Evolutionary conservation across 1,139 yeast species (phyloP).

Genomic region (Cylindricascospora bacillispora): DNA sequence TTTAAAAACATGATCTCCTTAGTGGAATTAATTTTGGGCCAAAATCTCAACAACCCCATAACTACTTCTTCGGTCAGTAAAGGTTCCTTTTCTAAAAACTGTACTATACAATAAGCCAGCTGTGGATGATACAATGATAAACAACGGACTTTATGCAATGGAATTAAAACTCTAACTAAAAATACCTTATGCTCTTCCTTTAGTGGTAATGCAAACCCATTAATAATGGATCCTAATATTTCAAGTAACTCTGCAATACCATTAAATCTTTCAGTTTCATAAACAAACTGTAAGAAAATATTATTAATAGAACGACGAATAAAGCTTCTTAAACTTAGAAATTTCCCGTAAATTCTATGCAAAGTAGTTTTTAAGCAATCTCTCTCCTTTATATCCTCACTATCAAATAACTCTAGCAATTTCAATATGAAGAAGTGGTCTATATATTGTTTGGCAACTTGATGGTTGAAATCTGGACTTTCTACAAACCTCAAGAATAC

Average conservation of each 20-base stretch:
- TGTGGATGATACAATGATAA: constrained; percentile 90
- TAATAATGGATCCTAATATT: constrained; percentile 88
- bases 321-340: constrained; percentile 77
- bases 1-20: constrained; percentile 92
- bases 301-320: constrained; percentile 86
- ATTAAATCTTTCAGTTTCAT: constrained; percentile 91
- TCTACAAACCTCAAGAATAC: constrained; percentile 87
- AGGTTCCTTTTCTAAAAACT: constrained; percentile 91
- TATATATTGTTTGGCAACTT: constrained; percentile 82
- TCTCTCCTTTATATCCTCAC: constrained; percentile 93
- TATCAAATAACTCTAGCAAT: constrained; percentile 78
- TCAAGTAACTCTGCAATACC: constrained; percentile 93
- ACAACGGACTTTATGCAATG: constrained; percentile 85
- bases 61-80: constrained; percentile 85
- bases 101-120: constrained; percentile 92
- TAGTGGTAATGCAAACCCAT: constrained; percentile 94
- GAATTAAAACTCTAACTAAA: constrained; percentile 75
- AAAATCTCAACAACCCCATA: constrained; percentile 80
- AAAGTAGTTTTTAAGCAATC: constrained; percentile 90
- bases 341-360: constrained; percentile 93
- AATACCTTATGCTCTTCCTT: constrained; percentile 95
- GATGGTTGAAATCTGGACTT: constrained; percentile 89
- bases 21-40: constrained; percentile 96
- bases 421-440: constrained; percentile 80
- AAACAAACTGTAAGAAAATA: constrained; percentile 83